These are phyloP conservation scores for Haplosporangium gracile DNA, from an alignment of 192 early-diverging fungal genomes.

Conservation along the genomic window DNA sequence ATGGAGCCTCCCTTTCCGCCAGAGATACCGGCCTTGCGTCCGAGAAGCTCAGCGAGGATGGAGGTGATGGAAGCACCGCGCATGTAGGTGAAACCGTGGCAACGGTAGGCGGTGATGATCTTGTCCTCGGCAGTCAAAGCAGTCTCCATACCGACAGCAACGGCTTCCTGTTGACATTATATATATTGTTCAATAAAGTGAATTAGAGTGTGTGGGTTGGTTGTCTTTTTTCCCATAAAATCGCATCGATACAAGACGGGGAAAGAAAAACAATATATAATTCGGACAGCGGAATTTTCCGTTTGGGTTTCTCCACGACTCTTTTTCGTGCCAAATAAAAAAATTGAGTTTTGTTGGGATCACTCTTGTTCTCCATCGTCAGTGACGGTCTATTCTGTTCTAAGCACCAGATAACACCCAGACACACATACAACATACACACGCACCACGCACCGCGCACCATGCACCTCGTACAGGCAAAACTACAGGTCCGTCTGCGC, in stretches of 20 bases:
- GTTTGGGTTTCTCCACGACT: slow-evolving; percentile 10
- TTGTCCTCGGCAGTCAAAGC: slow-evolving; percentile 93
- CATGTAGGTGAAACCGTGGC: slow-evolving; percentile 96
- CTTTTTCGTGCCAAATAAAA: slow-evolving; percentile 1
- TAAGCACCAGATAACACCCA: neutral
- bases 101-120: slow-evolving; percentile 97
- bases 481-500: no score
- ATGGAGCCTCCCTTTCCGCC: slow-evolving; percentile 99
- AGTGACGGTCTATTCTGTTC: neutral
- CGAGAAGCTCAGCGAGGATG: slow-evolving; percentile 87
- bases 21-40: slow-evolving; percentile 87
- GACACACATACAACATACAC: neutral
- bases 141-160: slow-evolving; percentile 92
- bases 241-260: neutral
- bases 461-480: neutral
- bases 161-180: slow-evolving; percentile 74
- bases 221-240: neutral
- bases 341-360: slow-evolving; percentile 48
- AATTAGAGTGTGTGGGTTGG: neutral
- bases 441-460: neutral
- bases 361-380: neutral
- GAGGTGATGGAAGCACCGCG: slow-evolving; percentile 78
- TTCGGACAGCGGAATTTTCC: slow-evolving; percentile 1
- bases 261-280: slow-evolving; percentile 6
- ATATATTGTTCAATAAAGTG: neutral